phyloP scores from a whole-genome alignment of 2,329 filamentous ascomycete species.

The Cucurbitaria berberidis region DNA sequence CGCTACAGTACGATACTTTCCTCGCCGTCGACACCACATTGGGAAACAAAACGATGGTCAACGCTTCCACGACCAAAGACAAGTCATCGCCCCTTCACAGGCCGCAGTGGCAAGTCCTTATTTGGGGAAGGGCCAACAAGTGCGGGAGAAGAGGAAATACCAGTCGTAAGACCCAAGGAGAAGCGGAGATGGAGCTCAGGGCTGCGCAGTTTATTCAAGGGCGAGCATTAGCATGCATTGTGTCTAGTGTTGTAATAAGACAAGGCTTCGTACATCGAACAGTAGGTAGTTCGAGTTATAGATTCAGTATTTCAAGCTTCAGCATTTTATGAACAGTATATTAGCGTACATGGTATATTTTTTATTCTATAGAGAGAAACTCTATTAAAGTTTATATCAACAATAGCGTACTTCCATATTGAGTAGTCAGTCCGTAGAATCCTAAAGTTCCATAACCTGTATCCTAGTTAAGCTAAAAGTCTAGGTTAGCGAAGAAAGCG shows the following conservation, averaged over 20 bases:
- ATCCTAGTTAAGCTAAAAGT: too few species aligned
- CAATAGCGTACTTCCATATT: too few species aligned
- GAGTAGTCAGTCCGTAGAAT: too few species aligned
- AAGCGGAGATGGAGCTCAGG: conserved; percentile 32
- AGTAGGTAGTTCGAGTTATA: too few species aligned
- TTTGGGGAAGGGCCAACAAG: conserved; percentile 15
- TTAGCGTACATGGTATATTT: too few species aligned
- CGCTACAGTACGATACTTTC: neutral
- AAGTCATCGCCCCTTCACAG: conserved; percentile 22
- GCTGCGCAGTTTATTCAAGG: conserved; percentile 29
- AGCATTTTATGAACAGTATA: too few species aligned
- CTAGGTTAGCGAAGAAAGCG: too few species aligned
- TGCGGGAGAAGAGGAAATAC: conserved; percentile 2
- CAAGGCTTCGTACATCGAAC: too few species aligned
- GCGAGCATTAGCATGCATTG: neutral
- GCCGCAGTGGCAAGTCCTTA: conserved; percentile 6
- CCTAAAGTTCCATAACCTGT: too few species aligned
- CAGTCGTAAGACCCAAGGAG: conserved; percentile 2
- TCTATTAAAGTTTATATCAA: too few species aligned
- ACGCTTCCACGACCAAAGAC: conserved; percentile 12
- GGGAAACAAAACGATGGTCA: conserved; percentile 4
- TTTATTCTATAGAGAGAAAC: too few species aligned
- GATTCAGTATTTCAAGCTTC: too few species aligned
- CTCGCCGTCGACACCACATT: conserved; percentile 1
- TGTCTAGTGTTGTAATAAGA: neutral